Base-by-base conservation (phyloP, 441 rosid species). In the Aleurites moluccanus region DNA sequence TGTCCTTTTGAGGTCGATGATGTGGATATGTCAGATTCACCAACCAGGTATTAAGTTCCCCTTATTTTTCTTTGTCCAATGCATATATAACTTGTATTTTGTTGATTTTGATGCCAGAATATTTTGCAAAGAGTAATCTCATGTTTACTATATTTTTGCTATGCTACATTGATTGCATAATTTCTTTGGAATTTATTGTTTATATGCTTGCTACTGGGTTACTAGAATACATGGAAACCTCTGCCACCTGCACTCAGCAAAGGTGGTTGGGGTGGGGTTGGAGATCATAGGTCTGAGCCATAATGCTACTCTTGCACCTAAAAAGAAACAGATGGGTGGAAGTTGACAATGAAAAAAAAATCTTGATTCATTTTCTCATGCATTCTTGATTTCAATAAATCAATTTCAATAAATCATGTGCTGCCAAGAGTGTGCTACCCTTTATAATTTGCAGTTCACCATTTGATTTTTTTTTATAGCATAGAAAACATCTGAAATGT, bases 1-100 rank as follows among this genome's bases (percentile, higher is more conserved):
- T 90, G 97, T 82, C 92, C 97, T 78, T 92, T 94, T 65, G 95
- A 86, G 78, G 88, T 91, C 53, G 98, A 94, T 81, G 97, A 94
- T 76, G 87, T 88, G 50, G 97, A 92, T 6, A 72, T 77, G 47
- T 82, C 89, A 68, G 92, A 83, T 83, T 85, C 86, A 75, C 88
- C 77, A 56, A 80, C 79, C 84, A 88, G 93, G 98, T 92, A 81
- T 62, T 74, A 59, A 64, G 35, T 45, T 73, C 47, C 33, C 30
- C 60, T 75, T 38, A 1, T 55, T 23, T 40, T 57, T 52, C 6
- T 23, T 8, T 47, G 1, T 21, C 3, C 61, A 73, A 38, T 65
- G 50, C 76, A 50, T 23, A 23, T 55, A 50, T 44, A 44, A 56
- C n/a, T 57, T 56, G 55, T 59, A 4, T 55, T 42, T 6, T 55